Evolutionary conservation across 495 filamentous ascomycete genomes (phyloP).

Genomic region (Chaetomium cochliodes): DNA sequence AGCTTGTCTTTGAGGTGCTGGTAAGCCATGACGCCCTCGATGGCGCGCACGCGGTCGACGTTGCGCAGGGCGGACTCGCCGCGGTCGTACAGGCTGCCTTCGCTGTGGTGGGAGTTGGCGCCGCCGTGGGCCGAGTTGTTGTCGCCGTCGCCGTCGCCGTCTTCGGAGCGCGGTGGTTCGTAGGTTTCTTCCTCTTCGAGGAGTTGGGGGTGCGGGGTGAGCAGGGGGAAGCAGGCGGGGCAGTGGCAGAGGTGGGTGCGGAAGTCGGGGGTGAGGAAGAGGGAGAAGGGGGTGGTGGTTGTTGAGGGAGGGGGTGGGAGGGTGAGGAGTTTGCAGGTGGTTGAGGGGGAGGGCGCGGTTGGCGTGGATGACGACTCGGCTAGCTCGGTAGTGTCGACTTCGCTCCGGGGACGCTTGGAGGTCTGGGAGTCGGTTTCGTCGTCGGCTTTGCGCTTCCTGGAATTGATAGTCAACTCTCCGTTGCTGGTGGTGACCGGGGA

Average conservation of each 20-base stretch:
- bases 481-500: neutral
- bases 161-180: slow-evolving; percentile 73
- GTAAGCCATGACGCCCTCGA: slow-evolving; percentile 97
- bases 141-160: slow-evolving; percentile 21
- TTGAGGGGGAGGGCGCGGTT: neutral
- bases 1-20: slow-evolving; percentile 92
- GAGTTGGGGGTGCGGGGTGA: slow-evolving; percentile 69
- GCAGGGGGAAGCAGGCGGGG: slow-evolving; percentile 68
- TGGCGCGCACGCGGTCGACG: slow-evolving; percentile 86
- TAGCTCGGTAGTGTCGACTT: slow-evolving; percentile 20
- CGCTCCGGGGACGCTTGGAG: slow-evolving; percentile 62
- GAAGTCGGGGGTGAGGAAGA: slow-evolving; percentile 77
- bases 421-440: slow-evolving; percentile 35
- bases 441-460: slow-evolving; percentile 75
- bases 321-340: slow-evolving; percentile 47
- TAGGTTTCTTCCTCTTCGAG: slow-evolving; percentile 93
- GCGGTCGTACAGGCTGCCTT: slow-evolving; percentile 73
- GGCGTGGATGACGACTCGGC: neutral
- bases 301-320: slow-evolving; percentile 48
- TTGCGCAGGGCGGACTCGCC: slow-evolving; percentile 87
- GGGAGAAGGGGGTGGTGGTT: slow-evolving; percentile 55
- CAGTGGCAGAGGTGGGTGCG: slow-evolving; percentile 76
- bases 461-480: slow-evolving; percentile 22
- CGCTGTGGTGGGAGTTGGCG: slow-evolving; percentile 43
- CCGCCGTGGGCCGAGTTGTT: too few relatives aligned